phyloP scores from a whole-genome alignment of 2,329 filamentous ascomycete genomes.

The Didymella exigua region DNA sequence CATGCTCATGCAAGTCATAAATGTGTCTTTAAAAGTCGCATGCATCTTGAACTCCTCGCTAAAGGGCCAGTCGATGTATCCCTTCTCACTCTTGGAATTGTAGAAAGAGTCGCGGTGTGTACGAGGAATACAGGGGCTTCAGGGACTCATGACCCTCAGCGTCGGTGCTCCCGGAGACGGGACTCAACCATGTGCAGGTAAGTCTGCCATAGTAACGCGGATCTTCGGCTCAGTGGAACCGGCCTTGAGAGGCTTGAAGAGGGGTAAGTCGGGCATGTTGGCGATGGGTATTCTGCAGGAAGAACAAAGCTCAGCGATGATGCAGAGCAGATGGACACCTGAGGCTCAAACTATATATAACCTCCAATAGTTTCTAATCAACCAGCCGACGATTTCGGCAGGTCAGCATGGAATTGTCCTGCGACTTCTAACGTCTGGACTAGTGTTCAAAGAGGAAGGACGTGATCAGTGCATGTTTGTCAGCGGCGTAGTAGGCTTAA shows the following conservation, averaged over 20 bases:
- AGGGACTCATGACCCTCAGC: conserved; percentile 30
- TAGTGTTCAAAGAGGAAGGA: conserved; percentile 5
- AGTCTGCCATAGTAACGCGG: conserved; percentile 51
- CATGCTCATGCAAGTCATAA: conserved; percentile 3
- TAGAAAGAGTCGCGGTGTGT: conserved; percentile 55
- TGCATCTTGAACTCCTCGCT: conserved; percentile 24
- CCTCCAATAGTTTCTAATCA: conserved; percentile 18
- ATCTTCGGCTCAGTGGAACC: conserved; percentile 43
- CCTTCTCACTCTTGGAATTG: conserved; percentile 37
- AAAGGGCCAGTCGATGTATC: conserved; percentile 50
- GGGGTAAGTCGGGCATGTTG: conserved; percentile 36
- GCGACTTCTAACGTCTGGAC: conserved; percentile 6
- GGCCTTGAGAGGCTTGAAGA: conserved; percentile 46
- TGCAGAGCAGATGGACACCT: neutral
- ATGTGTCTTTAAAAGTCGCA: neutral
- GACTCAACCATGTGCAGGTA: conserved; percentile 61
- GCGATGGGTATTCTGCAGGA: neutral
- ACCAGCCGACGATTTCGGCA: conserved; percentile 22
- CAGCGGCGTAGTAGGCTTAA: conserved; percentile 3
- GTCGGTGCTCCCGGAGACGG: conserved; percentile 53
- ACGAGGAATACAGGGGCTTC: conserved; percentile 34
- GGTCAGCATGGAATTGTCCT: conserved; percentile 19
- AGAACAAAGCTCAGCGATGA: neutral
- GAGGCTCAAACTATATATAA: conserved; percentile 14
- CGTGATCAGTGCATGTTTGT: conserved; percentile 10